Evolutionary conservation across 345 rosid species (phyloP), one percentile per base, ranked within the genome.

Genomic region (Citrus glauca): DNA sequence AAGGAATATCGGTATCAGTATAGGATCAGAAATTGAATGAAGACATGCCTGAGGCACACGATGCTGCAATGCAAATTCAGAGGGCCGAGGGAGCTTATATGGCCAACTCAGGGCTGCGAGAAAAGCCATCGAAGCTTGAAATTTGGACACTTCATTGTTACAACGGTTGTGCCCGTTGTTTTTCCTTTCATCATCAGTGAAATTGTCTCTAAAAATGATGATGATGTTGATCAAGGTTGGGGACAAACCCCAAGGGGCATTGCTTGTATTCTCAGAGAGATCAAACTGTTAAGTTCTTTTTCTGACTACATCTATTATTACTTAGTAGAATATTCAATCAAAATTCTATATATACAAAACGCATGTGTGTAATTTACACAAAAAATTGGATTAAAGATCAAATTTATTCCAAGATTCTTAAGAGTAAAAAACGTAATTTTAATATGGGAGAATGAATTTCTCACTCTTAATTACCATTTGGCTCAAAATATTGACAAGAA

Each of bases 111-210:
- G 40, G 77, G 48, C 8, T 70, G 5, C 56, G 61, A 60, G 81
- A 62, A 33, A 82, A 73, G 75, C 92, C 94, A 2, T 8, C 74
- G 0, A 86, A 60, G 57, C n/a, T 24, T 27, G 92, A 89, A 50
- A 78, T 82, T 20, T 80, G 84, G 85, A 33, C 74, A 88, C 71
- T 89, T 85, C 25, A 78, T 88, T 53, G 82, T 83, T 33, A 82
- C 87, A 1, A 79, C 61, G 27, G 84, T 91, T 20, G 37, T 86
- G 42, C 92, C 92, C 0, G 56, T 87, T 1, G 82, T 89, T 20
- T 91, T 91, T 78, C 85, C 94, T 27, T 86, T 89, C 42, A 81
- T 88, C 78, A 83, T 89, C 72, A 77, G 81, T 60, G 45, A 80
- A 17, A 79, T 85, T n/a, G 22, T 27, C 6, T 13, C 83, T 2